A percentile compares a stretch with the other conserved stretches of the same genome.
phyloP scores from a whole-genome alignment of 768 basidiomycete species.

The Rhizopogon roseolus region DNA sequence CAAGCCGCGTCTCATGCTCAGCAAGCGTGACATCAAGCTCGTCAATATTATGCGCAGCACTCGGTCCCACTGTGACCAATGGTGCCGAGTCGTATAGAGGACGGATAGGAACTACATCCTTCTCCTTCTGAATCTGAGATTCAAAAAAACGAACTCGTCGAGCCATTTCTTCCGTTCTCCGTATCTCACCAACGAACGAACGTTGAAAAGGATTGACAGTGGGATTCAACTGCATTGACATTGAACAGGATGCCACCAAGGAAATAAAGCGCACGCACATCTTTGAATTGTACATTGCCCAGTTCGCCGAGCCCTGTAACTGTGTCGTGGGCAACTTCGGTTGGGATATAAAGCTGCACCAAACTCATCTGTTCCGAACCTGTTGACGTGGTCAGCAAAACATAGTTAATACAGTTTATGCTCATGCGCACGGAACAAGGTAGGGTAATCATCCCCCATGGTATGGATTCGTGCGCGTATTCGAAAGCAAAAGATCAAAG shows the following conservation, averaged over 20 bases:
- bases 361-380: slow-evolving; percentile 98
- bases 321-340: slow-evolving; percentile 96
- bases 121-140: slow-evolving; percentile 81
- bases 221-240: slow-evolving; percentile 71
- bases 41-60: slow-evolving; percentile 90
- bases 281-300: slow-evolving; percentile 95
- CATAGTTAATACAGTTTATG: not conserved
- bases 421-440: slow-evolving; percentile 61
- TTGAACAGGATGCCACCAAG: slow-evolving; percentile 2
- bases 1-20: slow-evolving; percentile 81
- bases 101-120: slow-evolving; percentile 76
- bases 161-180: slow-evolving; percentile 93
- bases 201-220: slow-evolving; percentile 97
- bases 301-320: slow-evolving; percentile 94
- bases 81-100: slow-evolving; percentile 85
- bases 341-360: slow-evolving; percentile 94
- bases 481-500: not conserved
- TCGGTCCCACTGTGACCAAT: slow-evolving; percentile 84
- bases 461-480: not conserved
- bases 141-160: slow-evolving; percentile 90
- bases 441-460: slow-evolving; percentile 82
- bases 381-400: slow-evolving; percentile 26
- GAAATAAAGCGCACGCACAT: slow-evolving; percentile 51
- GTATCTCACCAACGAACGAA: slow-evolving; percentile 94
- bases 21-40: slow-evolving; percentile 84